phyloP scores from a whole-genome alignment of 208 protist species.

The Willaertia magna region DNA sequence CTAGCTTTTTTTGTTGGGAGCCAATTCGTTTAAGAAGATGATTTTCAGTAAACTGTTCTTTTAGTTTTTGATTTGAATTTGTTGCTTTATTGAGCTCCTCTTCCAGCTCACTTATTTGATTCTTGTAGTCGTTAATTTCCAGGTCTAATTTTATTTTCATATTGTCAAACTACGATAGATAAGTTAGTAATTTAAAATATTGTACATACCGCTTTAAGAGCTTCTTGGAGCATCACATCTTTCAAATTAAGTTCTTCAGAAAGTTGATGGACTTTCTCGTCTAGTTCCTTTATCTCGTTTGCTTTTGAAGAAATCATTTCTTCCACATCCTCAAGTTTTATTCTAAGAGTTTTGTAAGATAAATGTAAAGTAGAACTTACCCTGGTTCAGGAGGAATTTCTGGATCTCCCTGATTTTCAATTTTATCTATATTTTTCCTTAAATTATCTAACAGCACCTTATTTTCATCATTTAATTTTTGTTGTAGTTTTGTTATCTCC shows the following conservation, averaged over 20 bases:
- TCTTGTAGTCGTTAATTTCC: not conserved
- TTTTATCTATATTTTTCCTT: not conserved
- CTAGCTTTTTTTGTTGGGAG: not conserved
- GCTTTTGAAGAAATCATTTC: not conserved
- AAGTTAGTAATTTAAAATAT: not conserved
- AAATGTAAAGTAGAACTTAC: not conserved
- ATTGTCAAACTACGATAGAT: not conserved
- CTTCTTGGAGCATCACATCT: not conserved
- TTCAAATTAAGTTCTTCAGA: not conserved
- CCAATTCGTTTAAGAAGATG: not conserved
- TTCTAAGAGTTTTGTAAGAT: not conserved
- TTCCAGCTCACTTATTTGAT: not conserved
- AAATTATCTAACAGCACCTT: not conserved
- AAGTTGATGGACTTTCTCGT: not conserved
- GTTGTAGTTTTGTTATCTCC: not conserved
- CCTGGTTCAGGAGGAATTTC: not conserved
- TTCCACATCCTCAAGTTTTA: not conserved
- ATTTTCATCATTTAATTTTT: not conserved
- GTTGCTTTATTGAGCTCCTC: not conserved
- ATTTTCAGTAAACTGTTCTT: not conserved
- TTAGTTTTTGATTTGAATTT: not conserved
- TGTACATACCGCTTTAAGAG: not conserved
- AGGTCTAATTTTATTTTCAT: not conserved
- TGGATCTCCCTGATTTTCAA: not conserved
- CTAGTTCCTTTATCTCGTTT: not conserved